Conservation (phyloP, 305 asterid species). For the Solanum hybrid region DNA sequence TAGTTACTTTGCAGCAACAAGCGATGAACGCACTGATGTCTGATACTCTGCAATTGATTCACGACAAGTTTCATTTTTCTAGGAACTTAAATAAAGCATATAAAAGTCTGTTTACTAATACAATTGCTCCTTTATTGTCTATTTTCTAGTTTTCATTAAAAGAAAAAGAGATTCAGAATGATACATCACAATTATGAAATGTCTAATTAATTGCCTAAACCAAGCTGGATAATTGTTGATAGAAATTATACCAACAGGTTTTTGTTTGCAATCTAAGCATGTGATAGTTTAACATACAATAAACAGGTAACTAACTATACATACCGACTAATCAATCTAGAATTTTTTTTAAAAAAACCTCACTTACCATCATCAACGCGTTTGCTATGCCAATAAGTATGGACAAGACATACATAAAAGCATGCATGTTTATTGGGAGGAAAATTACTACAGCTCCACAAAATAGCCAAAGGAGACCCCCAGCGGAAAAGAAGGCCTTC, state of each 20-base stretch:
- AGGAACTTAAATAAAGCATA: background rate
- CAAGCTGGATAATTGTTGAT: background rate
- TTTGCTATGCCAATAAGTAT: slow-evolving; percentile 7
- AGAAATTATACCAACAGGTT: background rate
- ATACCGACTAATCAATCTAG: background rate
- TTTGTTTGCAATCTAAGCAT: background rate
- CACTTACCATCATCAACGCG: slow-evolving; percentile 5
- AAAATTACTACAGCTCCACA: background rate
- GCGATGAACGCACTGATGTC: background rate
- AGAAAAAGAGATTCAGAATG: background rate
- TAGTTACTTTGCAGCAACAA: background rate
- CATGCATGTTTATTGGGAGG: slow-evolving; percentile 4
- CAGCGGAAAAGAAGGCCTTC: background rate
- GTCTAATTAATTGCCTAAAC: background rate
- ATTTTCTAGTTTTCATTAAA: background rate
- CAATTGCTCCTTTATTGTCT: background rate
- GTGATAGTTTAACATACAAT: background rate
- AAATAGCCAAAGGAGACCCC: slow-evolving; percentile 8
- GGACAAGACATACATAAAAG: slow-evolving; percentile 1
- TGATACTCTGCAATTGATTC: background rate
- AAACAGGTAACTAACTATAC: background rate
- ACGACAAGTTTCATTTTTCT: background rate
- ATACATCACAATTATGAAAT: background rate
- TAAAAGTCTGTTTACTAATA: background rate
- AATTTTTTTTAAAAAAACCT: background rate